A percentile compares a stretch with the other conserved stretches of the same genome.
Evolutionary conservation across 2,329 filamentous ascomycete species (phyloP).

Genomic region (Pseudopyrenochaeta lycopersici): DNA sequence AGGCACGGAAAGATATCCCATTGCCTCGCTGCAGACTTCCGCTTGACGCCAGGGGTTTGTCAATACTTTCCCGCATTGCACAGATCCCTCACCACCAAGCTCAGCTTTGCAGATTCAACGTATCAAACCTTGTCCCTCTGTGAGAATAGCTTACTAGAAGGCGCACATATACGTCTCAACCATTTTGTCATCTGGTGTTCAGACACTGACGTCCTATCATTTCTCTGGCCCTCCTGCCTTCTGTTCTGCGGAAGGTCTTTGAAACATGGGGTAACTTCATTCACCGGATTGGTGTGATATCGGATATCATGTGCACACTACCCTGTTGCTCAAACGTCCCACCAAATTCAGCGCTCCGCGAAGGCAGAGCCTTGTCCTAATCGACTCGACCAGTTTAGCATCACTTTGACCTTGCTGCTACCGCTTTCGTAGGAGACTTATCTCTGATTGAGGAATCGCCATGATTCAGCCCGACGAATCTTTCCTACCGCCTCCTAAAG

Average conservation of each 20-base stretch:
- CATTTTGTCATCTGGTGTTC: neutral
- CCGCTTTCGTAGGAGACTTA: neutral
- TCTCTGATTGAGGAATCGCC: neutral
- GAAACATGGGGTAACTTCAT: neutral
- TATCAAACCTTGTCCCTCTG: constrained; percentile 2
- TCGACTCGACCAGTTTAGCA: neutral
- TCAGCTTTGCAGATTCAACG: constrained; percentile 2
- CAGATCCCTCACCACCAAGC: constrained; percentile 1
- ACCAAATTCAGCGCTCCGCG: constrained; percentile 10
- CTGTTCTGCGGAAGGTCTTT: neutral
- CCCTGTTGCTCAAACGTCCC: constrained; percentile 10
- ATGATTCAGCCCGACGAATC: neutral
- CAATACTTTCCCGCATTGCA: constrained; percentile 29
- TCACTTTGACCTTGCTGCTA: neutral
- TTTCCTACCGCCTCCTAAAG: neutral
- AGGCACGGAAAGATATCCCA: constrained; percentile 16
- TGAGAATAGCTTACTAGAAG: constrained; percentile 5
- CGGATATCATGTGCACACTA: constrained; percentile 10
- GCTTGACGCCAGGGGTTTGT: constrained; percentile 24
- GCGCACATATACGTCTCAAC: constrained; percentile 6
- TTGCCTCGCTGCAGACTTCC: constrained; percentile 18
- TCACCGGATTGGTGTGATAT: constrained; percentile 1
- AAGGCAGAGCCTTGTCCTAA: neutral
- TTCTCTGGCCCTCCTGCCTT: neutral
- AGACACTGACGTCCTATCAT: neutral